These are phyloP conservation scores for Tolypocladium pustulatum DNA, from an alignment of 2,329 filamentous ascomycete species.

Conservation along the genomic window DNA sequence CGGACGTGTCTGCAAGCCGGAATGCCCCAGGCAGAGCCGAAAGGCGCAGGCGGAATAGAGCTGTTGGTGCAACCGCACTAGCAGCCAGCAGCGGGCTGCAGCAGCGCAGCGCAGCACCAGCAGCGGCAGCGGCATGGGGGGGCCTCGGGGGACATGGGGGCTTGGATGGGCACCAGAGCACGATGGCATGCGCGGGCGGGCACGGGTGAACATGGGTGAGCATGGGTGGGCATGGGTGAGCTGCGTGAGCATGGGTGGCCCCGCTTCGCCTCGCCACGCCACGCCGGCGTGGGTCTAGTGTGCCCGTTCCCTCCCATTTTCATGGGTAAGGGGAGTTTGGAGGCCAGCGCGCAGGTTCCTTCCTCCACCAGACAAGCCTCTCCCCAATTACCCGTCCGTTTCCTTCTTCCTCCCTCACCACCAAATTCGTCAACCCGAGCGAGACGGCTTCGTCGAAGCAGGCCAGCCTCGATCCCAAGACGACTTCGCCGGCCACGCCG, in stretches of 20 bases:
- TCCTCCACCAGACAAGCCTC: conserved; percentile 28
- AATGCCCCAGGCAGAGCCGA: background rate
- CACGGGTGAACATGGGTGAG: conserved; percentile 2
- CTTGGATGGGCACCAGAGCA: background rate
- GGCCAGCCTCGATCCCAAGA: conserved; percentile 3
- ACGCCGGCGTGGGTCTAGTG: conserved; percentile 18
- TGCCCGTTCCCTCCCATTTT: conserved; percentile 26
- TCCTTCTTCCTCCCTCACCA: conserved; percentile 17
- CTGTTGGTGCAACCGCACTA: conserved; percentile 3
- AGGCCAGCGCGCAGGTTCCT: conserved; percentile 26
- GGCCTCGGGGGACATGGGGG: background rate
- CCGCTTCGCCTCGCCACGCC: conserved; percentile 10
- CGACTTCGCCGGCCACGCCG: background rate
- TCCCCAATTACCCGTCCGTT: conserved; percentile 26
- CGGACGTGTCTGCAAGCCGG: background rate
- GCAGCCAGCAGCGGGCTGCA: background rate
- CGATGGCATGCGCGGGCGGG: conserved; percentile 1
- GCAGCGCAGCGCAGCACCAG: background rate
- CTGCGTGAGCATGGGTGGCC: conserved; percentile 15
- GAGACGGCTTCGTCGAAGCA: conserved; percentile 19
- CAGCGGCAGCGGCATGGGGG: conserved; percentile 1
- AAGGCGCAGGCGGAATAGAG: background rate
- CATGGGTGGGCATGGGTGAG: background rate
- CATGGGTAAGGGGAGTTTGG: conserved; percentile 33
- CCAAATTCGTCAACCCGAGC: conserved; percentile 18